phyloP scores from a whole-genome alignment of 345 rosid genomes.

The Trapa incisa region DNA sequence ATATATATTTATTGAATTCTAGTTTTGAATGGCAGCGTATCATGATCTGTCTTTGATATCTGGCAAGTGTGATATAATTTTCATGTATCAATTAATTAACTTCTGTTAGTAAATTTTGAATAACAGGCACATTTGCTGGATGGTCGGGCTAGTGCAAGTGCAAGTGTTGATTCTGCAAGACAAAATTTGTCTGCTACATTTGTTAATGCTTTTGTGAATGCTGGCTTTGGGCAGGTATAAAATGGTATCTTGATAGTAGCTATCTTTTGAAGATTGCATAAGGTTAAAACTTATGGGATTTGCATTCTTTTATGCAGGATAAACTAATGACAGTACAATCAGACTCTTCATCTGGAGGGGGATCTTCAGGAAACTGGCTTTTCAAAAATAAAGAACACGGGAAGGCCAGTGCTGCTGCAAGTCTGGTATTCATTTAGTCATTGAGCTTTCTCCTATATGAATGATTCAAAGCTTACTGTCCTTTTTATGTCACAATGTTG shows the following conservation, averaged over 20 bases:
- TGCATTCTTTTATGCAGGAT: conserved; percentile 36
- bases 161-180: conserved; percentile 81
- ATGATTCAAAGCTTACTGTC: neutral
- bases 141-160: conserved; percentile 69
- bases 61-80: neutral
- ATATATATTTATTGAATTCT: neutral
- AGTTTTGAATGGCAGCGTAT: neutral
- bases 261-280: neutral
- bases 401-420: conserved; percentile 89
- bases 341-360: conserved; percentile 52
- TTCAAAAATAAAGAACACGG: conserved; percentile 95
- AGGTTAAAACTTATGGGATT: neutral
- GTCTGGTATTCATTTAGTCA: conserved; percentile 49
- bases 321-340: conserved; percentile 77
- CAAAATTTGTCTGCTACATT: conserved; percentile 93
- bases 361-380: conserved; percentile 76
- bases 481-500: neutral
- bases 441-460: neutral
- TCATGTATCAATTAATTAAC: neutral
- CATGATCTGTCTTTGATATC: neutral
- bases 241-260: neutral
- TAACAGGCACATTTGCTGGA: conserved; percentile 90
- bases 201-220: conserved; percentile 95
- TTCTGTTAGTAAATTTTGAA: conserved; percentile 7
- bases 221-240: conserved; percentile 87